phyloP scores from a whole-genome alignment of 495 filamentous ascomycete species.

The Barbatosphaeria neglecta region DNA sequence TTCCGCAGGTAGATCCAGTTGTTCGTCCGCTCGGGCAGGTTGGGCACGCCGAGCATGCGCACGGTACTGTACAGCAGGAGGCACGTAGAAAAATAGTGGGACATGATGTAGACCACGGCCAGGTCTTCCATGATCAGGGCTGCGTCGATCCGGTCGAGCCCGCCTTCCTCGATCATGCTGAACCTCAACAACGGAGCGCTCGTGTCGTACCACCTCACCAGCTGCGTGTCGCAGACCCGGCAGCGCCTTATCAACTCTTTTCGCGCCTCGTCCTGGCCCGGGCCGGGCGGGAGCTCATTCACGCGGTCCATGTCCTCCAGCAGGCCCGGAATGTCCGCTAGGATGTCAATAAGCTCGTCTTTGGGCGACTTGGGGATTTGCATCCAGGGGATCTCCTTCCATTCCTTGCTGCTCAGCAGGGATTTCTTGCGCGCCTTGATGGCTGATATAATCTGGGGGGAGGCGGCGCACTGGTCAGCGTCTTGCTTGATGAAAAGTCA shows the following conservation, averaged over 20 bases:
- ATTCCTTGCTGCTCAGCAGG: slow-evolving; percentile 1
- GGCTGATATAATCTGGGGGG: neutral
- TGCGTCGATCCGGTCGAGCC: no score
- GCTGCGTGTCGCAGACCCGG: neutral
- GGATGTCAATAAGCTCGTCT: neutral
- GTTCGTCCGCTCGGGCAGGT: neutral
- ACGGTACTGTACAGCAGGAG: slow-evolving; percentile 3
- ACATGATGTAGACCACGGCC: neutral
- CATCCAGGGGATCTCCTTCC: slow-evolving; percentile 1
- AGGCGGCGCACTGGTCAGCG: no score
- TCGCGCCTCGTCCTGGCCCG: neutral
- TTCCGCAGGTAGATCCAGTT: neutral
- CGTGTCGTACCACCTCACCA: neutral
- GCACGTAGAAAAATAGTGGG: neutral
- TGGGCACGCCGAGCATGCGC: neutral
- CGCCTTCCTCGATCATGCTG: neutral
- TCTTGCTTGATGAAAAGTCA: no score
- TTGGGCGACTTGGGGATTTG: slow-evolving; percentile 1
- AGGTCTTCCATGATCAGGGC: neutral
- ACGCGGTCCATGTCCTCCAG: neutral
- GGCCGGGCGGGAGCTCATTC: neutral
- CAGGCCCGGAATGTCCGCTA: neutral
- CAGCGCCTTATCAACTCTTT: neutral
- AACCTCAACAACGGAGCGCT: neutral
- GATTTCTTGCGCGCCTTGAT: slow-evolving; percentile 1